A percentile compares a stretch with the other conserved stretches of the same genome.
phyloP scores from a whole-genome alignment of 495 filamentous ascomycete species.

The Trichoderma gamsii region DNA sequence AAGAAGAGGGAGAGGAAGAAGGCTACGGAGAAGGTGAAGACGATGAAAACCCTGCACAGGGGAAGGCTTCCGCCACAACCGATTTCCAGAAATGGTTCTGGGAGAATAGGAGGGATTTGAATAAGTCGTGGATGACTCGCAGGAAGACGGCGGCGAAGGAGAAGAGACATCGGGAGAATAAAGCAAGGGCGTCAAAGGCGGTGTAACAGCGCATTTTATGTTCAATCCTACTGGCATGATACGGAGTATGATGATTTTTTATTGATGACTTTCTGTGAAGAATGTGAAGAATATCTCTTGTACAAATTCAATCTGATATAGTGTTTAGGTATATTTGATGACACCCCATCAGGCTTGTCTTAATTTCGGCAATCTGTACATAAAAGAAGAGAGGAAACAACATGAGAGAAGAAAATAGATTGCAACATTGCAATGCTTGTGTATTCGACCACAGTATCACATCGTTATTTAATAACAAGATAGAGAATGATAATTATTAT shows the following conservation, averaged over 20 bases:
- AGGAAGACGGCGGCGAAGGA: slow-evolving; percentile 76
- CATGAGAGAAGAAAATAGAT: too few relatives aligned
- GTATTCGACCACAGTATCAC: too few relatives aligned
- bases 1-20: slow-evolving; percentile 26
- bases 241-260: background rate
- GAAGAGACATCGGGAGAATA: slow-evolving; percentile 80
- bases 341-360: too few relatives aligned
- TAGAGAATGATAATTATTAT: background rate
- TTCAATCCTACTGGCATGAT: background rate
- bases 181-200: slow-evolving; percentile 41
- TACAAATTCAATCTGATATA: too few relatives aligned
- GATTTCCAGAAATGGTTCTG: slow-evolving; percentile 90
- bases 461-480: too few relatives aligned
- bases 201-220: background rate
- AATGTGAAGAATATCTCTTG: background rate
- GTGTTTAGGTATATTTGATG: too few relatives aligned
- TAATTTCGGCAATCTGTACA: too few relatives aligned
- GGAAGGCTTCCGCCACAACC: slow-evolving; percentile 34
- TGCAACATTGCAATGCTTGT: too few relatives aligned
- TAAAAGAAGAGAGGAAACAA: too few relatives aligned
- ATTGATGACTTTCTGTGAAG: background rate
- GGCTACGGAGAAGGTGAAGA: slow-evolving; percentile 35
- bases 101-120: slow-evolving; percentile 82
- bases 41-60: slow-evolving; percentile 14
- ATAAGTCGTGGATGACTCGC: slow-evolving; percentile 83